Evolutionary conservation across 2,329 filamentous ascomycete genomes (phyloP).

Genomic region (Aspergillus bombycis): DNA sequence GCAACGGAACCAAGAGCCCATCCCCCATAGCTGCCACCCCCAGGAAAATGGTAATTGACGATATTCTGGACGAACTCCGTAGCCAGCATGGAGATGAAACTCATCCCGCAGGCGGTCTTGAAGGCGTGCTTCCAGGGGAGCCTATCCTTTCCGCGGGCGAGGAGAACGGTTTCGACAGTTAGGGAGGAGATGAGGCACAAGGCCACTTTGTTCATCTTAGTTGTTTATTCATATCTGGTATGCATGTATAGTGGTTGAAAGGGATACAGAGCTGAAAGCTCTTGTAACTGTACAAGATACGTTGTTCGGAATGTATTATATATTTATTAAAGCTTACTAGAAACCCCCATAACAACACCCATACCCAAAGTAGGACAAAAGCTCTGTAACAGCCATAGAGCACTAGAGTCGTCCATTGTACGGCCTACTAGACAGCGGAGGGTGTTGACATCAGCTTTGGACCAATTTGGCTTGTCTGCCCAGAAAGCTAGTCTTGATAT

Average conservation of each 20-base stretch:
- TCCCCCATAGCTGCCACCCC: constrained; percentile 43
- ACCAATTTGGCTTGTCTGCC: constrained; percentile 48
- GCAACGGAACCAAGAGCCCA: constrained; percentile 51
- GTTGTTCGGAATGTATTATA: too few relatives aligned
- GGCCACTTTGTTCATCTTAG: constrained; percentile 46
- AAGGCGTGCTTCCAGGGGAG: constrained; percentile 52
- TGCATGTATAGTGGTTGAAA: background rate
- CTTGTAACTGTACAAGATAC: too few relatives aligned
- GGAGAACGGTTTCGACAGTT: constrained; percentile 56
- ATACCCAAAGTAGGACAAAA: constrained; percentile 53
- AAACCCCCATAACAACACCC: constrained; percentile 55
- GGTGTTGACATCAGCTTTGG: constrained; percentile 58
- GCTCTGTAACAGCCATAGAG: constrained; percentile 59
- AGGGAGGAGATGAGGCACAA: constrained; percentile 57
- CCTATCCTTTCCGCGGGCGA: constrained; percentile 52
- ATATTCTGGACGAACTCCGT: constrained; percentile 61
- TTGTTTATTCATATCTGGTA: background rate
- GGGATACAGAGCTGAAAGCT: too few relatives aligned
- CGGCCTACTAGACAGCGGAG: constrained; percentile 60
- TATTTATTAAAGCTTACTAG: constrained; percentile 43
- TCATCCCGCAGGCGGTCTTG: constrained; percentile 61
- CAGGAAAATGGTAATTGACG: constrained; percentile 60
- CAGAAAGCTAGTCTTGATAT: constrained; percentile 33
- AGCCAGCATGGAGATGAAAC: constrained; percentile 61
- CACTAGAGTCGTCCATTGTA: constrained; percentile 59